Conservation (phyloP, 331 rosid genomes). For the Pyrus hybrid region DNA sequence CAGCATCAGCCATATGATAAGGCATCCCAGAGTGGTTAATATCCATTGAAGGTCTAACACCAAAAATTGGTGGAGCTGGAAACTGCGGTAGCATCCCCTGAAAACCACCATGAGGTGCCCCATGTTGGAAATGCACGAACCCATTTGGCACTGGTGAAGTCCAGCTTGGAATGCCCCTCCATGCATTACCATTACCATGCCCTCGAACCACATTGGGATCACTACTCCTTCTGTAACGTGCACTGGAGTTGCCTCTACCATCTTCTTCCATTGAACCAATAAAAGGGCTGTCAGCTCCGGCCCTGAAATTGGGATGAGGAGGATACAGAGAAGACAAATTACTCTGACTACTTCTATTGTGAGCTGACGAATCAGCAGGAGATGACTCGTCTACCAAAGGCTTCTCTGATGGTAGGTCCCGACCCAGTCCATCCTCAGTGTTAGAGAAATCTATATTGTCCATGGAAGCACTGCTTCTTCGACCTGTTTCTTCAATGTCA, state of each 20-base stretch:
- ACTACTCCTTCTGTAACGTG: slow-evolving; percentile 57
- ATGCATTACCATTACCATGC: slow-evolving; percentile 68
- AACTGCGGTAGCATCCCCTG: slow-evolving; percentile 81
- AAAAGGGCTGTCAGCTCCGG: slow-evolving; percentile 72
- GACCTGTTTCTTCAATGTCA: no score
- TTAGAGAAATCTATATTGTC: slow-evolving; percentile 56
- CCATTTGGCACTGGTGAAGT: slow-evolving; percentile 69
- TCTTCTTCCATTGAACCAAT: slow-evolving; percentile 70
- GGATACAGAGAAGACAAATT: slow-evolving; percentile 55
- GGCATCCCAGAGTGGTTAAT: no score
- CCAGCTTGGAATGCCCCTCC: slow-evolving; percentile 94
- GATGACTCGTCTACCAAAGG: slow-evolving; percentile 51
- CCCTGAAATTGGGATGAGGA: slow-evolving; percentile 52
- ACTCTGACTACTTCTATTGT: slow-evolving; percentile 48
- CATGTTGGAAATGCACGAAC: slow-evolving; percentile 83
- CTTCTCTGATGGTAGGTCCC: slow-evolving; percentile 56
- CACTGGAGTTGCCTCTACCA: slow-evolving; percentile 57
- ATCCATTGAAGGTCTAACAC: slow-evolving; percentile 79
- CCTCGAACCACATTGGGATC: slow-evolving; percentile 68
- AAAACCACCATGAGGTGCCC: slow-evolving; percentile 79
- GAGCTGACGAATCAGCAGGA: slow-evolving; percentile 51
- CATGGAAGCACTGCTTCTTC: slow-evolving; percentile 18
- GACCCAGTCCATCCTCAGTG: slow-evolving; percentile 51
- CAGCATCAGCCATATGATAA: slow-evolving; percentile 74
- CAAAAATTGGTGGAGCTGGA: slow-evolving; percentile 65